A percentile compares a stretch with the other conserved stretches of the same genome.
phyloP scores from a whole-genome alignment of 306 rosid species.

The Dalbergia cultrata region DNA sequence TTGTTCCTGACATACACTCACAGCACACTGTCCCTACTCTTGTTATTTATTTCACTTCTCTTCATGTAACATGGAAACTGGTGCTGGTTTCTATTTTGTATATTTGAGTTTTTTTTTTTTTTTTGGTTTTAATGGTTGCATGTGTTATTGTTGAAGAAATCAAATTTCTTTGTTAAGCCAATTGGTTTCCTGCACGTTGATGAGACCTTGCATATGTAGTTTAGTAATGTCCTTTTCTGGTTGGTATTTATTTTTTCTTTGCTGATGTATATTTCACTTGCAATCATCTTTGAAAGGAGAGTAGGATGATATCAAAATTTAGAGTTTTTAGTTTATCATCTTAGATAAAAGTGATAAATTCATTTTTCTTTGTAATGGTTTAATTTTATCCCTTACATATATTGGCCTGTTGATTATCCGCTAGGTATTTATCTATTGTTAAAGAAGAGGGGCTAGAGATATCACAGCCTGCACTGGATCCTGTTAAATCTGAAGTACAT shows the following conservation, averaged over 20 bases:
- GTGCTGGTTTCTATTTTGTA: not conserved
- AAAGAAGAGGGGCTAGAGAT: conserved; percentile 89
- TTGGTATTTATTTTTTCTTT: not conserved
- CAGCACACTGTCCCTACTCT: not conserved
- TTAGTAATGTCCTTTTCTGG: conserved; percentile 1
- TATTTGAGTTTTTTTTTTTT: too few relatives aligned
- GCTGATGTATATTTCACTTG: not conserved
- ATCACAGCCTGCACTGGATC: conserved; percentile 98
- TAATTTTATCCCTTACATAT: conserved; percentile 14
- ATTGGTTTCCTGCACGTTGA: not conserved
- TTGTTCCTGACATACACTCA: not conserved
- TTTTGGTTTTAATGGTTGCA: not conserved
- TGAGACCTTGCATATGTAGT: conserved; percentile 20
- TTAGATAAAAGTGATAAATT: not conserved
- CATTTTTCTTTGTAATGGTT: conserved; percentile 1
- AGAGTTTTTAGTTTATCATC: conserved; percentile 24
- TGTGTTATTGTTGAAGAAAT: conserved; percentile 16
- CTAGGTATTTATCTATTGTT: conserved; percentile 82
- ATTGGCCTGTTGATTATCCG: conserved; percentile 40
- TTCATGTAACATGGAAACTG: conserved; percentile 10
- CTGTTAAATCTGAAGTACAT: conserved; percentile 81
- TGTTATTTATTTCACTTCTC: not conserved
- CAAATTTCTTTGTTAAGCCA: conserved; percentile 18
- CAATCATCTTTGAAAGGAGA: conserved; percentile 14
- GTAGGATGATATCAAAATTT: conserved; percentile 18